Evolutionary conservation across 2,329 filamentous ascomycete genomes (phyloP).

Genomic region (Cladophialophora carrionii): DNA sequence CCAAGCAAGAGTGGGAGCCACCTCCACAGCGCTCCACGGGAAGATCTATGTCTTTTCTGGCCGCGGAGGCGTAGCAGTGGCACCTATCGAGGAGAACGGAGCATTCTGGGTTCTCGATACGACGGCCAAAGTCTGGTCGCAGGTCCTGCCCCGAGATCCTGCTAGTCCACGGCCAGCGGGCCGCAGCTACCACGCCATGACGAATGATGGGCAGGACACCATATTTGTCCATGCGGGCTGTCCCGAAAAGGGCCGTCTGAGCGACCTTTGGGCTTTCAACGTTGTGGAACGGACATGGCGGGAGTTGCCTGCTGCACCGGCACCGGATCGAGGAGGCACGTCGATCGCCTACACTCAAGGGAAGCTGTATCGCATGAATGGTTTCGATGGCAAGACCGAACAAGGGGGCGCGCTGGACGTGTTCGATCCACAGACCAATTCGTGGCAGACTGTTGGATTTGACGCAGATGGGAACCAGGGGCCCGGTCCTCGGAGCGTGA

Average conservation of each 20-base stretch:
- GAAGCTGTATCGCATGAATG: slow-evolving; percentile 76
- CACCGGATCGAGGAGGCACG: slow-evolving; percentile 67
- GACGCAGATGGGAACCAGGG: slow-evolving; percentile 40
- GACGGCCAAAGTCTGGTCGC: slow-evolving; percentile 64
- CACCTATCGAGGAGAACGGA: slow-evolving; percentile 73
- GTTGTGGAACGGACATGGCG: slow-evolving; percentile 67
- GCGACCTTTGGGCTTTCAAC: slow-evolving; percentile 79
- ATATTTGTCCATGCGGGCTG: slow-evolving; percentile 79
- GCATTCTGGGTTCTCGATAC: slow-evolving; percentile 77
- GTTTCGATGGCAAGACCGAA: slow-evolving; percentile 72
- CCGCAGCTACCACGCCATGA: slow-evolving; percentile 71
- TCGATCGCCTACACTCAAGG: slow-evolving; percentile 67
- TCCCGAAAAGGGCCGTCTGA: slow-evolving; percentile 63
- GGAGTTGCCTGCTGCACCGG: slow-evolving; percentile 68
- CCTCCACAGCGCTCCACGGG: slow-evolving; percentile 67
- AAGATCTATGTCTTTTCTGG: slow-evolving; percentile 83
- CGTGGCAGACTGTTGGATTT: slow-evolving; percentile 44
- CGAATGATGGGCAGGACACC: slow-evolving; percentile 66
- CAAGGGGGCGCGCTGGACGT: slow-evolving; percentile 74
- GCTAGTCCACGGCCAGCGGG: slow-evolving; percentile 59
- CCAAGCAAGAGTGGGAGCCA: slow-evolving; percentile 71
- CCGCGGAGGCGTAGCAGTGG: slow-evolving; percentile 69
- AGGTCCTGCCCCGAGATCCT: slow-evolving; percentile 60
- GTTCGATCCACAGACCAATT: slow-evolving; percentile 46
- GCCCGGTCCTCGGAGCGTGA: slow-evolving; percentile 56